Percentiles rank a stretch among this genome's conserved stretches.
phyloP scores from a whole-genome alignment of 192 early-diverging fungal species.

The Coemansia sp. region DNA sequence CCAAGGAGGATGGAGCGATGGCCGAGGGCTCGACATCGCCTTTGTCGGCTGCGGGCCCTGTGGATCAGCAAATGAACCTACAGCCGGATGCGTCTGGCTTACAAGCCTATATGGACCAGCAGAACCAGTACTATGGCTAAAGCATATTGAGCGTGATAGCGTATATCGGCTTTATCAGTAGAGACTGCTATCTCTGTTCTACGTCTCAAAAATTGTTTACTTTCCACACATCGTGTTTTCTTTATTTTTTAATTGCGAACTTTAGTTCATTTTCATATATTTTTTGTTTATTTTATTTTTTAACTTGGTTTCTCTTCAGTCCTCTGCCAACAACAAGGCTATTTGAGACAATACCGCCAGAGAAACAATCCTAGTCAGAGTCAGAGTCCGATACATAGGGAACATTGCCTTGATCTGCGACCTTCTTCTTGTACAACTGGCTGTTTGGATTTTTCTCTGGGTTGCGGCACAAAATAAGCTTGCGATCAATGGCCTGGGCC shows the following conservation, averaged over 20 bases:
- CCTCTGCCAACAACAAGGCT: not conserved
- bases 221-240: not conserved
- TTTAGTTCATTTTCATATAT: conserved; percentile 1
- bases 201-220: not conserved
- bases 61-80: conserved; percentile 31
- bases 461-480: conserved; percentile 66
- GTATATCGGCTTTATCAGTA: not conserved
- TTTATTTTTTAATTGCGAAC: conserved; percentile 6
- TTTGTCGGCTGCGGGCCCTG: conserved; percentile 14
- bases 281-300: conserved; percentile 7
- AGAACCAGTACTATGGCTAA: conserved; percentile 46
- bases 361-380: conserved; percentile 17
- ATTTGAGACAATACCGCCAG: not conserved
- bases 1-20: conserved; percentile 22
- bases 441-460: conserved; percentile 73
- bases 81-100: conserved; percentile 31
- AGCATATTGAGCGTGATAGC: not conserved
- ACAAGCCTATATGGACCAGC: conserved; percentile 49
- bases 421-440: conserved; percentile 56
- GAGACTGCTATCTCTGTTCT: not conserved
- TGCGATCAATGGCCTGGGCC: conserved; percentile 62
- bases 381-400: conserved; percentile 51
- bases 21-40: conserved; percentile 28
- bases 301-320: not conserved
- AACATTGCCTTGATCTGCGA: conserved; percentile 24